Evolutionary conservation across 305 asterid genomes (phyloP), one percentile per base, ranked within the genome.

Genomic region (Rubia tinctorum): DNA sequence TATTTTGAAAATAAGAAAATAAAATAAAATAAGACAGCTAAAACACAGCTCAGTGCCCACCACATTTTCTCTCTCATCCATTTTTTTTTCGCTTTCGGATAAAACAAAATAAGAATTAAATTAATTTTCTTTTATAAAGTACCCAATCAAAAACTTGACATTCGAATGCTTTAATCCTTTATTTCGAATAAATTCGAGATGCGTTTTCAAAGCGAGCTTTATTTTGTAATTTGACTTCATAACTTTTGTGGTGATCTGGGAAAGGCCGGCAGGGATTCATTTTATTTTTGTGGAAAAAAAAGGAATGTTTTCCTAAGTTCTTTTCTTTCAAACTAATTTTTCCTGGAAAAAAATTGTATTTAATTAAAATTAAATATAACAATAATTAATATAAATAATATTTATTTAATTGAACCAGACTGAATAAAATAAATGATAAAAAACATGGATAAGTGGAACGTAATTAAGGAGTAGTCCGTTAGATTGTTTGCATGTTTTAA

Each of bases 11-110:
- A 23, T 17, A 30, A 37, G 13, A 39, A 20, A 69, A 30, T 3
- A 15, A 8, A 18, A 1, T 12, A 53, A n/a, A 53, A 9, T 1
- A 15, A 23, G 86, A 83, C 96, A 91, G 92, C 97, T 91, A 88
- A 82, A 81, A 79, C 91, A 89, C 97, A 91, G 97, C 97, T 91
- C 97, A 84, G 89, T 82, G 83, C 84, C 90, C 90, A 87, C 91
- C 83, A 83, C 78, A 78, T 62, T 78, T 87, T 77, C 77, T 60
- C 64, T 39, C 71, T 75, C 77, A 69, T 66, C 17, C 77, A 71
- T 62, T 76, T 76, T 49, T 76, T 71, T 44, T 74, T 75, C 68
- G 66, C 68, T 51, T 0, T n/a, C 8, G 8, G 0, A 58, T n/a
- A 58, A 8, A 22, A 3, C 2, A 58, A 9, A 56, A 1, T 22